A percentile compares a stretch with the other conserved stretches of the same genome.
Conservation (phyloP, 768 basidiomycete genomes). For the Chiua virens region DNA sequence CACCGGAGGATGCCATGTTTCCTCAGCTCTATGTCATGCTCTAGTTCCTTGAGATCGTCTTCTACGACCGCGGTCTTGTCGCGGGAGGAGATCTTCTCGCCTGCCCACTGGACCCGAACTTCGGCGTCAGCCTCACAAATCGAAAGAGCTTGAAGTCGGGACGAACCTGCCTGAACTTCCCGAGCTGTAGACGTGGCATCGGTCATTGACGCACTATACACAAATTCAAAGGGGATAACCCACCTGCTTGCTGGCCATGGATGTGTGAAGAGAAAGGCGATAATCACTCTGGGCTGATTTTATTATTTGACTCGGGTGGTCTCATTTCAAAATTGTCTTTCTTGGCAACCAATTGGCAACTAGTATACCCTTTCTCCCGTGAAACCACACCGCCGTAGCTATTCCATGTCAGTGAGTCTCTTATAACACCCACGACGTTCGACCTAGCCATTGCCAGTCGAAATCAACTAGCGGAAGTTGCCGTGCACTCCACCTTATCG, state of each 20-base stretch:
- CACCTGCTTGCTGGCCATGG: conserved; percentile 71
- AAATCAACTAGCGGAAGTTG: no score
- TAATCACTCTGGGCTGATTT: neutral
- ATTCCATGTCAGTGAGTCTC: no score
- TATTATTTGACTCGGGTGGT: conserved; percentile 1
- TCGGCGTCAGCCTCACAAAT: conserved; percentile 10
- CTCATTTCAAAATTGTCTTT: neutral
- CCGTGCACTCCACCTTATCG: no score
- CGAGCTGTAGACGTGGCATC: conserved; percentile 47
- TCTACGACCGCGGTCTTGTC: conserved; percentile 75
- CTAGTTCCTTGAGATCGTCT: conserved; percentile 75
- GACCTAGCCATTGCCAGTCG: no score
- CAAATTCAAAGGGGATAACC: conserved; percentile 8
- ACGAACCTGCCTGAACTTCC: conserved; percentile 74
- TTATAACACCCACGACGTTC: no score
- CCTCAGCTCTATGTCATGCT: conserved; percentile 81
- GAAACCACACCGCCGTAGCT: no score
- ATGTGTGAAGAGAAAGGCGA: neutral
- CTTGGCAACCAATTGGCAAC: no score
- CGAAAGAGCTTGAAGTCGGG: neutral
- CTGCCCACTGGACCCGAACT: conserved; percentile 66
- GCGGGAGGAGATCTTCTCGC: conserved; percentile 81
- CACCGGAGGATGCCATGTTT: conserved; percentile 73
- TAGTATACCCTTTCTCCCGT: no score
- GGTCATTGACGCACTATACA: neutral